phyloP scores from a whole-genome alignment of 768 basidiomycete genomes.

The Pleurotus sapidus region DNA sequence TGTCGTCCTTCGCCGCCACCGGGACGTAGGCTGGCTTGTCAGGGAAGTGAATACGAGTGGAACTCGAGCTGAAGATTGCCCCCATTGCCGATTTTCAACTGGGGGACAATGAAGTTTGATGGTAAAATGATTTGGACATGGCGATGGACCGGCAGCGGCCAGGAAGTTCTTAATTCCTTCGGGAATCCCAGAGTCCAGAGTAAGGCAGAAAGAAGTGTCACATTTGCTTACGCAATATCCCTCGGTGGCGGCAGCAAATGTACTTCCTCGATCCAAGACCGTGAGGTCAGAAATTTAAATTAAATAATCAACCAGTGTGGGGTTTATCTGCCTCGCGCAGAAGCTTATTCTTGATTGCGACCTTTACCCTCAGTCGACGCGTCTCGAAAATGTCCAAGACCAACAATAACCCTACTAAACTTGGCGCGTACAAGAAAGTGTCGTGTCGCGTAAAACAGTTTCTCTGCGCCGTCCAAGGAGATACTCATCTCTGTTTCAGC shows the following conservation, averaged over 20 bases:
- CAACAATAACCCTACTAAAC: neutral
- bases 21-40: conserved; percentile 32
- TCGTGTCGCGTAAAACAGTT: conserved; percentile 41
- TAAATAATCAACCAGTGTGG: too few species aligned
- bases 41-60: conserved; percentile 35
- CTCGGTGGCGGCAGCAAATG: too few species aligned
- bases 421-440: conserved; percentile 34
- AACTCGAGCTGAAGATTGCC: conserved; percentile 21
- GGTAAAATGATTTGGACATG: conserved; percentile 4
- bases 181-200: too few species aligned
- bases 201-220: too few species aligned
- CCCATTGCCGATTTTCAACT: conserved; percentile 17
- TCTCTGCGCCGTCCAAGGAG: too few species aligned
- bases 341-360: too few species aligned
- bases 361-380: too few species aligned
- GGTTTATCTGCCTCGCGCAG: too few species aligned
- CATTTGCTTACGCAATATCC: too few species aligned
- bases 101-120: neutral
- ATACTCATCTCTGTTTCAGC: conserved; percentile 24
- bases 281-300: too few species aligned
- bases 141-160: neutral
- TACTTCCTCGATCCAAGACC: too few species aligned
- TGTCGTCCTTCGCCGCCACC: conserved; percentile 28
- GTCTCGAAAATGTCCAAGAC: neutral
- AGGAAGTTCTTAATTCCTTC: too few species aligned